Evolutionary conservation across 768 basidiomycete species (phyloP), one percentile per base, ranked within the genome.

Genomic region (Candolleomyces eurysporus): DNA sequence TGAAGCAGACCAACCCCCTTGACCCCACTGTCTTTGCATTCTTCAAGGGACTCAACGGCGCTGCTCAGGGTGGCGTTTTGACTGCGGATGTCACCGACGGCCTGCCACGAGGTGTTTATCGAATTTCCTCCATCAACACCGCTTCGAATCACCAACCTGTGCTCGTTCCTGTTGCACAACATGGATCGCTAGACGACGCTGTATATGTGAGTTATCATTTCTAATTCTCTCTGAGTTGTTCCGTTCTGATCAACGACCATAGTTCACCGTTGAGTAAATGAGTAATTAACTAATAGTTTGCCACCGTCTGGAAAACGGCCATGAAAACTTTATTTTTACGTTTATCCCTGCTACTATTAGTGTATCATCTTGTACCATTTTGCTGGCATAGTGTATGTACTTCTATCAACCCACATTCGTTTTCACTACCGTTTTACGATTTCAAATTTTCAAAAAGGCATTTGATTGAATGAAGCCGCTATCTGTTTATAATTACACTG

Each of bases 141-240:
- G 79, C 82, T 30, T 71, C 81, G 13, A 88, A 88, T 75, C 85
- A 89, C 64, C 83, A 84, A 66, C 86, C 82, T 21, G 80, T 78
- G 56, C 70, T 86, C 58, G 85, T 83, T 54, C 78, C 85, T 11
- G 72, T 88, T 56, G 86, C 82, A 30, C 85, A 85, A 64, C 87
- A 85, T 65, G 86, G 86, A 63, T 73, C 76, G 40, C 72, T 84
- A 36, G 84, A 88, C 70, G 86, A 90, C 68, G 72, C 69, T 43
- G 73, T 82, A 65, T 87, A 88, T 73, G 80, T 85, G 64, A 66
- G 81, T 76, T 36, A 11, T 11, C 36, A 8, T 36, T 60, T 59
- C 40, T 39, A 3, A 36, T 59, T 43, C 5, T 50, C 26, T 32
- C 48, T 46, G 21, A 48, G 14, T 51, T 26, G 1, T 57, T 54